These are phyloP conservation scores for Aureobasidium sp. DNA, from an alignment of 2,329 filamentous ascomycete genomes.

Conservation along the genomic window DNA sequence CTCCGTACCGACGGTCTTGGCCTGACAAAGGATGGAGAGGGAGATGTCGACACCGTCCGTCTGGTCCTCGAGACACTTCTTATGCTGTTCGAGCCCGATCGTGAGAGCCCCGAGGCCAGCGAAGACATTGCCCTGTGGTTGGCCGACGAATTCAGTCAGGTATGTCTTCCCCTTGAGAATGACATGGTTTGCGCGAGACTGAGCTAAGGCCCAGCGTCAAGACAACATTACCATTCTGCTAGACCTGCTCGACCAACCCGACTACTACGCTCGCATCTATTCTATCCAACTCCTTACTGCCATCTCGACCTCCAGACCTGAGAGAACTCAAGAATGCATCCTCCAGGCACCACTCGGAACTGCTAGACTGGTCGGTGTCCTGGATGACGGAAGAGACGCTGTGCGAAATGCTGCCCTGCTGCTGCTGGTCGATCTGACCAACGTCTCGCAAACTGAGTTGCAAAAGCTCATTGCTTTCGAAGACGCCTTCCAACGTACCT, in stretches of 20 bases:
- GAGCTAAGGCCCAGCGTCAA: constrained; percentile 60
- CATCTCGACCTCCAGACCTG: constrained; percentile 75
- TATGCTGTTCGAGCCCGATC: constrained; percentile 74
- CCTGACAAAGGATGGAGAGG: constrained; percentile 21
- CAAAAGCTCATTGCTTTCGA: constrained; percentile 96
- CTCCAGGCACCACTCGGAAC: constrained; percentile 83
- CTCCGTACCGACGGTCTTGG: constrained; percentile 62
- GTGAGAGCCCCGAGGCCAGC: constrained; percentile 70
- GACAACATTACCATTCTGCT: constrained; percentile 91
- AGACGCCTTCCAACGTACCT: constrained; percentile 82
- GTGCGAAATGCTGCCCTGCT: constrained; percentile 79
- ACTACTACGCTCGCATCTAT: constrained; percentile 69
- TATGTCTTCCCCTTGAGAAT: constrained; percentile 26
- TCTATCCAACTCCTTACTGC: constrained; percentile 81
- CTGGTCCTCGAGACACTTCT: constrained; percentile 89
- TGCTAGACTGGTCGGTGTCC: constrained; percentile 69
- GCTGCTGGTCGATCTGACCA: constrained; percentile 78
- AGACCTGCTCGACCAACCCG: constrained; percentile 75
- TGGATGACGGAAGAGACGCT: constrained; percentile 80
- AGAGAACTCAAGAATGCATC: constrained; percentile 90
- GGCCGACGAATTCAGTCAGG: constrained; percentile 94
- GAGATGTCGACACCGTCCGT: constrained; percentile 90
- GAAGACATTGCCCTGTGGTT: constrained; percentile 95
- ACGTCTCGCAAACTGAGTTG: constrained; percentile 71
- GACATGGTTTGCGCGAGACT: constrained; percentile 27